Evolutionary conservation across 306 rosid species (phyloP).

Genomic region (Malus domestica): ASM211411v1 NC_041793.1:27226001-27226500

Average conservation of each 20-base stretch:
- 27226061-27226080: neutral
- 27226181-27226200: neutral
- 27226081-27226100: neutral
- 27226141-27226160: neutral
- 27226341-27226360: conserved; percentile 38
- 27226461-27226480: conserved; percentile 98
- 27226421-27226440: conserved; percentile 80
- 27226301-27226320: conserved; percentile 7
- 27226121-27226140: neutral
- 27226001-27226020: neutral
- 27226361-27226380: conserved; percentile 70
- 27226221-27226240: neutral
- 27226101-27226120: neutral
- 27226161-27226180: neutral
- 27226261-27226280: neutral
- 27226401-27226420: conserved; percentile 72
- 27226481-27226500: conserved; percentile 67
- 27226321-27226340: conserved; percentile 46
- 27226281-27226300: neutral
- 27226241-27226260: neutral
- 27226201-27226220: neutral
- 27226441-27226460: conserved; percentile 97
- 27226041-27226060: neutral
- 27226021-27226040: neutral
- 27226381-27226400: conserved; percentile 52